Evolutionary conservation across 2,329 filamentous ascomycete genomes (phyloP).

Genomic region (Claviceps fusiformis): DNA sequence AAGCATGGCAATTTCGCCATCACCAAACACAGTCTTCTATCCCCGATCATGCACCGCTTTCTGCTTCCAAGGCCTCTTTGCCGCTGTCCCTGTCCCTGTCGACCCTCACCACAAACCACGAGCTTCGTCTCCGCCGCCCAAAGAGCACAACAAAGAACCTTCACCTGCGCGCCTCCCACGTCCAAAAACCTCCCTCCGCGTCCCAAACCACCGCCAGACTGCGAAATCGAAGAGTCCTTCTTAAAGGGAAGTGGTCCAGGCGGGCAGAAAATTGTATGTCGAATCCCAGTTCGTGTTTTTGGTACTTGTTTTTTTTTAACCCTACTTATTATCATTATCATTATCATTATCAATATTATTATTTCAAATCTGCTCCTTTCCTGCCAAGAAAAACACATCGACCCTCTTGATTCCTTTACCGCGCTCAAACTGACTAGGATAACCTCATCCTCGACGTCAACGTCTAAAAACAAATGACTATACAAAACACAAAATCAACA

Average conservation of each 20-base stretch:
- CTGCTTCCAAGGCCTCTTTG: neutral
- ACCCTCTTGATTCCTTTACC: too few species aligned
- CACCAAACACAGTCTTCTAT: neutral
- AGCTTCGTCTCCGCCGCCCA: neutral
- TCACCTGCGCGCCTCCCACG: conserved; percentile 18
- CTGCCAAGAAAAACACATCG: too few species aligned
- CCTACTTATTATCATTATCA: too few species aligned
- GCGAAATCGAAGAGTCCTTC: conserved; percentile 72
- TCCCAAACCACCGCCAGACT: conserved; percentile 56
- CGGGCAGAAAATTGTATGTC: conserved; percentile 79
- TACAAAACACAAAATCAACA: neutral
- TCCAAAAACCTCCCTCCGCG: conserved; percentile 56
- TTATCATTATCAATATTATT: too few species aligned
- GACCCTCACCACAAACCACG: too few species aligned
- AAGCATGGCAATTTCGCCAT: too few species aligned
- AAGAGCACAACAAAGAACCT: conserved; percentile 8
- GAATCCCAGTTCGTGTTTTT: too few species aligned
- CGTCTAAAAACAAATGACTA: neutral
- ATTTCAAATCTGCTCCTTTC: too few species aligned
- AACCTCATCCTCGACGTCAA: too few species aligned
- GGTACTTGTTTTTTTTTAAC: too few species aligned
- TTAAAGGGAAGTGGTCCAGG: conserved; percentile 86
- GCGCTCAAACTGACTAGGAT: too few species aligned
- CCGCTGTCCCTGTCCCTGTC: neutral
- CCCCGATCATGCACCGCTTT: neutral